Base-by-base conservation (phyloP, 805 yeast genomes). In the Teunomyces kruisii region DNA sequence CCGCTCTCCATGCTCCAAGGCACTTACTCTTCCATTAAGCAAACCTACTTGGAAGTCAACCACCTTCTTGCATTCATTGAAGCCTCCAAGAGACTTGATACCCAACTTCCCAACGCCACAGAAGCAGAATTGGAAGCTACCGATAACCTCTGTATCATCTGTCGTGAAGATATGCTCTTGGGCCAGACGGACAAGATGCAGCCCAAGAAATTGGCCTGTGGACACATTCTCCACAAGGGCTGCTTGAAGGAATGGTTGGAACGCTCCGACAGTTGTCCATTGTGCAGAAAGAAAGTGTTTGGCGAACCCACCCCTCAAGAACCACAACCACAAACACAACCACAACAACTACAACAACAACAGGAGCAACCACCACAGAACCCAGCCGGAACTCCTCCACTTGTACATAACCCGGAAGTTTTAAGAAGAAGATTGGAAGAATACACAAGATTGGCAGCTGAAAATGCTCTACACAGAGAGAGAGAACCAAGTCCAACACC, bases 211-310 rank as follows among this genome's bases (percentile, higher is more conserved):
- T 72, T 94, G 40, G 75, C 71, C 1, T 94, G 99, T 71, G 86
- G 88, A 19, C 99, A 94, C 64, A 84, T 88, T 39, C 74, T 92
- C 46, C 99, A 94, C 62, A 69, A 86, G 66, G 91, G 94, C 4
- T 94, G 99, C 63, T 74, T 94, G 50, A 86, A 88, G 57, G 84
- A 86, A 53, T 94, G 99, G 99, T 73, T 94, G 54, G 95, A 88
- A 58, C 78, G 96, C 52, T 88, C 96, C 0, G 92, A 85, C 54
- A 79, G 81, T n/a, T 94, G 99, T 68, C 99, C 99, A 1, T 81
- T 91, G 43, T 94, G 99, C 62, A 74, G 96, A 49, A 73, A 84
- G 26, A 79, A 81, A 9, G 95, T 89, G 6, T 71, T 72, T 48
- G 56, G 46, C 17, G 16, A 42, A 2, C 32, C 29, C 7, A 16